Conservation (phyloP, 179 eudicot genomes). For the Spergularia azorica region DNA sequence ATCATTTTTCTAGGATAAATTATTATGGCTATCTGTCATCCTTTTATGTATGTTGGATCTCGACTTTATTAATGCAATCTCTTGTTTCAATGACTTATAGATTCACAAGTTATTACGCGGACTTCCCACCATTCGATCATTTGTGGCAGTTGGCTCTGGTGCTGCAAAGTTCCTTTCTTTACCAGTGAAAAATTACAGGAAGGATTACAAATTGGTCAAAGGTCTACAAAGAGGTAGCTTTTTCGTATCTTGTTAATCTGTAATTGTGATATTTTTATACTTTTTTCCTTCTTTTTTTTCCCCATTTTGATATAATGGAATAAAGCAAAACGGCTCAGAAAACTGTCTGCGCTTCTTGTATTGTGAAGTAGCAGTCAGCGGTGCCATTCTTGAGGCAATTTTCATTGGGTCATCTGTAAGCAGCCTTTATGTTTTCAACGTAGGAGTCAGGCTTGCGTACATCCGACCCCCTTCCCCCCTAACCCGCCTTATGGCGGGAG, state of each 20-base stretch:
- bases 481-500: neutral
- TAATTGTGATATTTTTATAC: neutral
- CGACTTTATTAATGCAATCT: neutral
- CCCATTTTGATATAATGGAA: too few species aligned
- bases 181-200: slow-evolving; percentile 80
- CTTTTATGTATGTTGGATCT: slow-evolving; percentile 12
- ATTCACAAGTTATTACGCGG: slow-evolving; percentile 79
- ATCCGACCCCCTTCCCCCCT: too few species aligned
- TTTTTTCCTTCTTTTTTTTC: neutral
- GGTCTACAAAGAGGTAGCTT: slow-evolving; percentile 93
- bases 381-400: too few species aligned
- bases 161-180: slow-evolving; percentile 87
- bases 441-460: too few species aligned
- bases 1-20: slow-evolving; percentile 2
- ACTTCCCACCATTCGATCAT: slow-evolving; percentile 76
- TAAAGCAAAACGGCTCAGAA: too few species aligned
- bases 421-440: too few species aligned
- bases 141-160: slow-evolving; percentile 93
- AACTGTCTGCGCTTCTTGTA: too few species aligned
- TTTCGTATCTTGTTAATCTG: slow-evolving; percentile 12
- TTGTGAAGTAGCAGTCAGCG: too few species aligned
- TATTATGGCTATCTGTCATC: slow-evolving; percentile 13
- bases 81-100: slow-evolving; percentile 37
- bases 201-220: slow-evolving; percentile 80
- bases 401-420: too few species aligned